Conservation (phyloP, 2,329 filamentous ascomycete genomes). For the Ophiostoma australiae region DNA sequence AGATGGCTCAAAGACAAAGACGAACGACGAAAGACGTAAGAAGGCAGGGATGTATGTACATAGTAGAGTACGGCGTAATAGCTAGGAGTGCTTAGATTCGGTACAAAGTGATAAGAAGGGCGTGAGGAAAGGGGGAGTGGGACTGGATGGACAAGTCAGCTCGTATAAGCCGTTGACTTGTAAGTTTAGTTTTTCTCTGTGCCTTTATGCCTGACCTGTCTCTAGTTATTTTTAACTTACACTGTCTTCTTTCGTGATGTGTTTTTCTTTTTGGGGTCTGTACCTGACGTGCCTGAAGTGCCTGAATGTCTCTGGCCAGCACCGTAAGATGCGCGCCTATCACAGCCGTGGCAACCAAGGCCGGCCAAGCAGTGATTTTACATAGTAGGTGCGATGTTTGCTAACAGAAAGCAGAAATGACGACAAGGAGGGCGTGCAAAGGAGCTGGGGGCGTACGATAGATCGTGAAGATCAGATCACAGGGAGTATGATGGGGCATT, state of each 20-base stretch:
- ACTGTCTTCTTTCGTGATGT: background rate
- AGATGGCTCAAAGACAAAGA: background rate
- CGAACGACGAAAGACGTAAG: background rate
- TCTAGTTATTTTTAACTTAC: background rate
- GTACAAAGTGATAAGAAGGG: background rate
- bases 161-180: conserved; percentile 12
- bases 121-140: conserved; percentile 4
- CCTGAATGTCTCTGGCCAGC: conserved; percentile 4
- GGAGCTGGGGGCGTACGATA: background rate
- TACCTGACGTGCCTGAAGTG: conserved; percentile 3
- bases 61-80: background rate
- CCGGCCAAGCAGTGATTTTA: background rate
- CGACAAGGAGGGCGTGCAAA: background rate
- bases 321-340: background rate
- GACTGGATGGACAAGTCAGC: background rate
- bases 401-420: background rate
- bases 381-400: background rate
- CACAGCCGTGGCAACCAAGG: background rate
- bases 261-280: background rate
- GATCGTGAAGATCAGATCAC: background rate
- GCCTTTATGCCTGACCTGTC: background rate
- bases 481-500: background rate
- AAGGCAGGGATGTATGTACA: too few relatives aligned
- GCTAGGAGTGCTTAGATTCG: background rate
- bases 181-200: background rate